Percentiles rank a stretch among this genome's conserved stretches.
phyloP scores from a whole-genome alignment of 2,329 filamentous ascomycete species.

The Diaporthe vexans region DNA sequence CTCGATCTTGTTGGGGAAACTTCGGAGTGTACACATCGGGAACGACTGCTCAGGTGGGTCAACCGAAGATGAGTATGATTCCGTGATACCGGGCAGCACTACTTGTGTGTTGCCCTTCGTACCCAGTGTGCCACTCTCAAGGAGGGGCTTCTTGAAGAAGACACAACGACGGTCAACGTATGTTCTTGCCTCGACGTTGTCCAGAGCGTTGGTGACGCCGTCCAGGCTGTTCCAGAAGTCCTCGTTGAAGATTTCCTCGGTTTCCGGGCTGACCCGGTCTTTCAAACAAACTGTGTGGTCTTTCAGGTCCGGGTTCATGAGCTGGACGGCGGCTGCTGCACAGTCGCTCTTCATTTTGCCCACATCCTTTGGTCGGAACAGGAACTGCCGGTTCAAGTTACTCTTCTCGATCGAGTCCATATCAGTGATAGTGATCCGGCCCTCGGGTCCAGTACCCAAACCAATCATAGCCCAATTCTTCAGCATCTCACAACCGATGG shows the following conservation, averaged over 20 bases:
- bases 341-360: slow-evolving; percentile 97
- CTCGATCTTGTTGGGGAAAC: slow-evolving; percentile 98
- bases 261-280: slow-evolving; percentile 92
- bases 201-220: slow-evolving; percentile 94
- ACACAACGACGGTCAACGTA: slow-evolving; percentile 97
- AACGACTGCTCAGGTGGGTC: slow-evolving; percentile 99
- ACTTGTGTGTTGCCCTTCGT: slow-evolving; percentile 99
- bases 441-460: slow-evolving; percentile 87
- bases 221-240: slow-evolving; percentile 90
- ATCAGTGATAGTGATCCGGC: slow-evolving; percentile 93
- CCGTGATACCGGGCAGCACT: slow-evolving; percentile 89
- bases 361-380: slow-evolving; percentile 94
- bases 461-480: slow-evolving; percentile 99
- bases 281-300: slow-evolving; percentile 89
- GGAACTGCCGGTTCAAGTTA: slow-evolving; percentile 96
- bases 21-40: slow-evolving; percentile 97
- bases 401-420: slow-evolving; percentile 99
- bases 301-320: slow-evolving; percentile 93
- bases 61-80: slow-evolving; percentile 94
- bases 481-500: slow-evolving; percentile 98
- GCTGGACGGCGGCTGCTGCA: slow-evolving; percentile 88
- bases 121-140: slow-evolving; percentile 97
- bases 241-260: slow-evolving; percentile 95
- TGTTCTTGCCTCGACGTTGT: slow-evolving; percentile 96
- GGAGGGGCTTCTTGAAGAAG: slow-evolving; percentile 96